Base-by-base conservation (phyloP, 164 flowering plant species). In the Stephania cephalantha region DNA sequence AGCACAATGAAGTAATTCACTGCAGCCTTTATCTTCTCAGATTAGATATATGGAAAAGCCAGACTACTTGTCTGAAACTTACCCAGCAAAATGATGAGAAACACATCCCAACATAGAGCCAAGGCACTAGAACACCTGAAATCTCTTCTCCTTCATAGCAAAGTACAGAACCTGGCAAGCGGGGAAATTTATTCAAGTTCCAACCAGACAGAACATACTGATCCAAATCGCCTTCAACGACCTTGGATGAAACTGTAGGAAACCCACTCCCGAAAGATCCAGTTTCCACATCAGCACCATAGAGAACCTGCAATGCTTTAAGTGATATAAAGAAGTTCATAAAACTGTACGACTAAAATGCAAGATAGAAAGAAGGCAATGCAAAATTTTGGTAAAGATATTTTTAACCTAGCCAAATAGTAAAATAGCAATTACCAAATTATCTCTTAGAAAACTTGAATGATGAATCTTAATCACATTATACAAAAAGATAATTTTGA, bases 71-170 rank as follows among this genome's bases (percentile, higher is more conserved):
- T 35, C 17, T 20, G 29, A 4, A 22, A 78, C 94, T 77, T 87
- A 91, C 98, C 98, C 98, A 93, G 79, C 98, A 94, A 82, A 94
- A 94, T 79, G 98, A 91, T 31, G 98, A 94, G 80, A 94, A 89
- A 83, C 97, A 94, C 97, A 91, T 94, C 52, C 98, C 97, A 68
- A 94, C 80, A 82, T 94, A 91, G 18, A 94, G 85, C 98, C 98
- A 94, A 55, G 98, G 98, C 44, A 91, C 97, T 35, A 89, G 78
- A 76, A 94, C 98, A 66, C 98, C 98, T 0, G 98, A 91, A 50
- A 94, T 94, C 72, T 94, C 91, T 69, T 85, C 80, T 72, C 76
- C 77, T 80, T 94, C 98, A 79, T 89, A 91, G 80, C 82, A 81
- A 50, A 94, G 87, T 31, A 90, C 86, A 68, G 98, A 93, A 65